These are phyloP conservation scores for Penicillium paradoxum DNA, from an alignment of 495 filamentous ascomycete species.

Conservation along the genomic window DNA sequence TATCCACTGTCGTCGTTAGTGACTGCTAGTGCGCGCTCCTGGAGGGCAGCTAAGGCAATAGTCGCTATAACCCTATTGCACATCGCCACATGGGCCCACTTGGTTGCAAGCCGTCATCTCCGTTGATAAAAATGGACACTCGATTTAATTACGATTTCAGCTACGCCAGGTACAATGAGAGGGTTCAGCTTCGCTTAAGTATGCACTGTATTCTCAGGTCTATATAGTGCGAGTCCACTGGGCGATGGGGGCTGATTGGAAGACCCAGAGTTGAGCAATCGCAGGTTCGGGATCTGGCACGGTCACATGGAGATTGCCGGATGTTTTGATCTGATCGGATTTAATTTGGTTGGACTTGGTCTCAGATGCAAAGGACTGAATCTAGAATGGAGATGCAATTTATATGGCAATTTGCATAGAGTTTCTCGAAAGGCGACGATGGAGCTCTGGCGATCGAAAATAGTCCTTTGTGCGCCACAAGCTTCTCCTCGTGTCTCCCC, in stretches of 20 bases:
- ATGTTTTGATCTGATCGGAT: neutral
- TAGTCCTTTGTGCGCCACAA: conserved; percentile 2
- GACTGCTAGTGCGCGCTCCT: neutral
- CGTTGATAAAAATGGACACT: neutral
- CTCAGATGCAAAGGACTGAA: neutral
- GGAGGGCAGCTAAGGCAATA: neutral
- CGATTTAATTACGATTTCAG: neutral
- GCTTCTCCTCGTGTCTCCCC: conserved; percentile 5
- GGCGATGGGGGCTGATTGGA: neutral
- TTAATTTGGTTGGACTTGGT: no score
- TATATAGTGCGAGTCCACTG: neutral
- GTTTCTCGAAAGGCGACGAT: conserved; percentile 1
- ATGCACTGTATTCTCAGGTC: neutral
- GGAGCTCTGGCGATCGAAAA: neutral
- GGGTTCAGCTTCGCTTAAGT: neutral
- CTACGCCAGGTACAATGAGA: neutral
- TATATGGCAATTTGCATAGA: neutral
- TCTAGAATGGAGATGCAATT: neutral
- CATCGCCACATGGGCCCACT: neutral
- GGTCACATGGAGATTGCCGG: neutral
- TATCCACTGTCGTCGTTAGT: neutral
- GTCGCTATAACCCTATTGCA: neutral
- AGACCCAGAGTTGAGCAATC: neutral
- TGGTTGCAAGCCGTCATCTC: neutral
- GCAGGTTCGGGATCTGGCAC: neutral